These are phyloP conservation scores for Kazachstania bromeliacearum DNA, from an alignment of 805 yeast species.

Conservation along the genomic window DNA sequence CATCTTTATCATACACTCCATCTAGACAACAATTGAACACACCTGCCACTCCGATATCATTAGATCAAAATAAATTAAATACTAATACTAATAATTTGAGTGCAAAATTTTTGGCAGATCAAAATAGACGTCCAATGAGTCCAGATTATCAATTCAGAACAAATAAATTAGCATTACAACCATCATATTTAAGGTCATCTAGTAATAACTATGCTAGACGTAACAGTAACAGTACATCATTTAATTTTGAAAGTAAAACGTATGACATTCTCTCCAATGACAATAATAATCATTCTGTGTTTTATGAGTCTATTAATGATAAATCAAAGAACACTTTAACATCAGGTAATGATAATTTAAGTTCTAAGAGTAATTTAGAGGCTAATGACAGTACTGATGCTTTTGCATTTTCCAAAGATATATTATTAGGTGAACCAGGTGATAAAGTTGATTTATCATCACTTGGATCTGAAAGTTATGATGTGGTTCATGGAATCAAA, in stretches of 20 bases:
- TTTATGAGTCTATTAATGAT: neutral
- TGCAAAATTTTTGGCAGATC: neutral
- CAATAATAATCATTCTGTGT: neutral
- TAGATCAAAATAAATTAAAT: slow-evolving; percentile 3
- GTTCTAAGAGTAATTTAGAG: neutral
- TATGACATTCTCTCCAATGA: slow-evolving; percentile 29
- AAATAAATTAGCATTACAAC: slow-evolving; percentile 7
- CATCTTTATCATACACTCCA: slow-evolving; percentile 19
- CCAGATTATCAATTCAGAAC: slow-evolving; percentile 11
- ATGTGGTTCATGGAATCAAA: slow-evolving; percentile 2
- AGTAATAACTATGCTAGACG: slow-evolving; percentile 6
- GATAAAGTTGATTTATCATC: slow-evolving; percentile 23
- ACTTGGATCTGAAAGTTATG: slow-evolving; percentile 1
- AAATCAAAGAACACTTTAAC: neutral
- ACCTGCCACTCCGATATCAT: slow-evolving; percentile 20
- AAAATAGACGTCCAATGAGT: slow-evolving; percentile 11
- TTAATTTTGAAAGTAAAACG: slow-evolving; percentile 31
- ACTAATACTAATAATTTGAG: neutral
- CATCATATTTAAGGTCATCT: neutral
- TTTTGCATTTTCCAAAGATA: slow-evolving; percentile 10
- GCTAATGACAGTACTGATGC: neutral
- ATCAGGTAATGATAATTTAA: neutral
- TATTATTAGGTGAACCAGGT: slow-evolving; percentile 29
- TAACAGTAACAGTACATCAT: slow-evolving; percentile 12
- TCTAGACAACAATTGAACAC: slow-evolving; percentile 14